These are phyloP conservation scores for Mucor ambiguus DNA, from an alignment of 371 early-diverging fungal genomes.

Conservation along the genomic window DNA sequence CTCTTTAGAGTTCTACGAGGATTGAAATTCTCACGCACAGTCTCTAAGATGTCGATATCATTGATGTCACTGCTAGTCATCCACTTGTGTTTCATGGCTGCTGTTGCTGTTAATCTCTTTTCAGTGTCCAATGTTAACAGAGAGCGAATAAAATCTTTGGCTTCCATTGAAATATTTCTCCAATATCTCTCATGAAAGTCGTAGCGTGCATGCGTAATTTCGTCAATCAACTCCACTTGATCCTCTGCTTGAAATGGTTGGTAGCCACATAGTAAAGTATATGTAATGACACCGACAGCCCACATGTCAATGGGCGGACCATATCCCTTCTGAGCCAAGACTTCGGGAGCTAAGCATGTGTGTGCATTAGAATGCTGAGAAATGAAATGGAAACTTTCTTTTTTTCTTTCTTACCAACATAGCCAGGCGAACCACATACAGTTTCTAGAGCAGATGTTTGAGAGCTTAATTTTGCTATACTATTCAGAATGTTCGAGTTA, in stretches of 20 bases:
- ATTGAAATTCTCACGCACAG: constrained; percentile 71
- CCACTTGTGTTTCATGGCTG: constrained; percentile 89
- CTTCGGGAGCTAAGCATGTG: constrained; percentile 76
- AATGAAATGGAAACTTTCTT: constrained; percentile 4
- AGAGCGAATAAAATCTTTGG: constrained; percentile 88
- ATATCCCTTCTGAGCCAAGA: constrained; percentile 70
- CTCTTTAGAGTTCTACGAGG: constrained; percentile 46
- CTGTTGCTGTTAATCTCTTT: constrained; percentile 75
- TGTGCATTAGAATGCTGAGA: background rate
- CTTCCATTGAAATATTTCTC: constrained; percentile 78
- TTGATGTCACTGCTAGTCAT: constrained; percentile 59
- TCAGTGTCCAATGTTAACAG: constrained; percentile 75
- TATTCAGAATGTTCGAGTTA: constrained; percentile 12
- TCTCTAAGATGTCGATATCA: constrained; percentile 72
- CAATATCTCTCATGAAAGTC: constrained; percentile 83
- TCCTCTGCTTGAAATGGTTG: constrained; percentile 80
- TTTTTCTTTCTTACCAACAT: constrained; percentile 39
- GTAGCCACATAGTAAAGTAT: constrained; percentile 63
- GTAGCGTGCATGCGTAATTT: constrained; percentile 67
- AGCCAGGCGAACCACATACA: constrained; percentile 67
- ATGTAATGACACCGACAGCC: constrained; percentile 48
- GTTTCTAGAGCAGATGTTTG: constrained; percentile 56
- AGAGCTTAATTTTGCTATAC: constrained; percentile 56
- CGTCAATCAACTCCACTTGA: constrained; percentile 59
- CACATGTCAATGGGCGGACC: constrained; percentile 86